Base-by-base conservation (phyloP, 1,284 basidiomycete species). In the Trichosporon sp. region DNA sequence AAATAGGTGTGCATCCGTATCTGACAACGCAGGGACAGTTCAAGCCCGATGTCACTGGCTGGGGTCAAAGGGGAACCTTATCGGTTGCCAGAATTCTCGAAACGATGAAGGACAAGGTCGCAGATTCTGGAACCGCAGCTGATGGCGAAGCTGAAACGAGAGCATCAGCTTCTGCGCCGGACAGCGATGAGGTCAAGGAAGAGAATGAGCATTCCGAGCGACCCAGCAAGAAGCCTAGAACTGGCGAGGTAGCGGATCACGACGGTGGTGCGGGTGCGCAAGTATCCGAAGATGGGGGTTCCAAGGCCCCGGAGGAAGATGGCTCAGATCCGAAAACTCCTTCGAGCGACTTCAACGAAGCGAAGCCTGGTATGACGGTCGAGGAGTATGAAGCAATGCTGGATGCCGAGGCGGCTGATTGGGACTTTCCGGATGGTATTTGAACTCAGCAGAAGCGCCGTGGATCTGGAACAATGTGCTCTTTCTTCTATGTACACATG, bases 21-120 rank as follows among this genome's bases (percentile, higher is more conserved):
- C 60, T 62, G 44, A 62, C 46, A 54, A 11, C 14, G 10, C 61
- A 79, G 78, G 76, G 72, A 63, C 70, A 75, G 19, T 79, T 81
- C 68, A 80, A 80, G 57, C 80, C 80, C 10, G 78, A 81, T 36
- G 77, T 78, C 3, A 74, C 69, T 9, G 73, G 75, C 49, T 81
- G 80, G 80, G 80, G 80, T 13, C 76, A 81, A 61, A 67, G 71
- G 19, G 80, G 76, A 0, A 72, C 67, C 4, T 65, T 80, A 0
- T 69, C 72, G 34, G 70, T 75, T 32, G 73, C 71, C 36, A 74
- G 70, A 33, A 76, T 81, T 27, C 70, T 81, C 2, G 73, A 80
- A 27, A 70, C 75, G 67, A 69, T 77, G 19, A 71, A 71, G 60
- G 58, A 62, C 62, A 61, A 56, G 4, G 37, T 58, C 8, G 0